Evolutionary conservation across 2,329 filamentous ascomycete genomes (phyloP).

Genomic region (Falciphora oryzae): DNA sequence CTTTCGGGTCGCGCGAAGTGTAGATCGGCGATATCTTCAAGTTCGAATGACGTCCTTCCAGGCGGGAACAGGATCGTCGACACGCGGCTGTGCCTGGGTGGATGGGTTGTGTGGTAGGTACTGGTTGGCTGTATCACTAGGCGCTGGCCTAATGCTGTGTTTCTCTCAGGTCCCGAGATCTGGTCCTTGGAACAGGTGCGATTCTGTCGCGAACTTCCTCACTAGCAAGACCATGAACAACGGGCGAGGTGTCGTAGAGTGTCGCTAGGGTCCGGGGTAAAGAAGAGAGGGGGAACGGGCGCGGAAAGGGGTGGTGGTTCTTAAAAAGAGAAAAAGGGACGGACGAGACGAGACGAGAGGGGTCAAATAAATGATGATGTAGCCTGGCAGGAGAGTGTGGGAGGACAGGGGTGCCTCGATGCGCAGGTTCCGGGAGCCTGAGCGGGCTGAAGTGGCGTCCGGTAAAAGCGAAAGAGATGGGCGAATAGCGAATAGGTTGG

Average conservation of each 20-base stretch:
- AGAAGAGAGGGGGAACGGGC: not conserved
- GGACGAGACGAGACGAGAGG: not conserved
- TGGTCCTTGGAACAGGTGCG: not conserved
- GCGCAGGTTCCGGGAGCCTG: not conserved
- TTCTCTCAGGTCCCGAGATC: conserved; percentile 4
- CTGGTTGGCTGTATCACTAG: not conserved
- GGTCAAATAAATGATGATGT: not conserved
- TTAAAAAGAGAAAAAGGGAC: not conserved
- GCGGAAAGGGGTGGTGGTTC: not conserved
- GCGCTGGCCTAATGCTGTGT: not conserved
- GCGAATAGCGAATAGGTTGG: not conserved
- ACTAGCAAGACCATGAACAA: conserved; percentile 36
- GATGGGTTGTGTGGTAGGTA: not conserved
- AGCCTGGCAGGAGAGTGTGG: not conserved
- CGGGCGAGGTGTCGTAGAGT: not conserved
- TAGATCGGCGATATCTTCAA: not conserved
- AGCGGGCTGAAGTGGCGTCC: not conserved
- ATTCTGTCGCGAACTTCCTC: conserved; percentile 23
- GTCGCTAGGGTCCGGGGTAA: not conserved
- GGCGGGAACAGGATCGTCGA: not conserved
- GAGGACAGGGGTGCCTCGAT: not conserved
- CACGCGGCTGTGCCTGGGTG: not conserved
- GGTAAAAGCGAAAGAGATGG: not conserved
- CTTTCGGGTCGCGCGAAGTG: not conserved
- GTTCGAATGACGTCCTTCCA: not conserved